Evolutionary conservation across 1,284 basidiomycete species (phyloP).

Genomic region (Malassezia japonica): DNA sequence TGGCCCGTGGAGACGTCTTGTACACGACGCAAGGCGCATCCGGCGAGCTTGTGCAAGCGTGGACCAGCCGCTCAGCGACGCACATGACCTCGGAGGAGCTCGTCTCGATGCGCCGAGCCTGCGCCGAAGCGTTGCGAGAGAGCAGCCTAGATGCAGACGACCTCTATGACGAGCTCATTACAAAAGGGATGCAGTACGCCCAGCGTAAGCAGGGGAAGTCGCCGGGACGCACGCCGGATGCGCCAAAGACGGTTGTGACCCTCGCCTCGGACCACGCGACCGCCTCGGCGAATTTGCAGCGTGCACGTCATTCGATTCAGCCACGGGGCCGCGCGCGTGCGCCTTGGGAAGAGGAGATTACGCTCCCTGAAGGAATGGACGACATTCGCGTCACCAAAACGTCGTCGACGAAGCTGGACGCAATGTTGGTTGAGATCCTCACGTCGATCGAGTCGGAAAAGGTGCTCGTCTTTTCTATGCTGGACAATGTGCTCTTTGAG

Average conservation of each 20-base stretch:
- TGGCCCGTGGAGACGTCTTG: not conserved
- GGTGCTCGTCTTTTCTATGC: conserved; percentile 15
- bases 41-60: conserved; percentile 3
- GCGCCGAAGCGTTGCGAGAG: not conserved
- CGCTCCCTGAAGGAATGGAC: not conserved
- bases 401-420: conserved; percentile 14
- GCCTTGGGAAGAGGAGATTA: not conserved
- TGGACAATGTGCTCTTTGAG: conserved; percentile 15
- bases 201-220: conserved; percentile 1
- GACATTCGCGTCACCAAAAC: not conserved
- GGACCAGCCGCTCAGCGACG: not conserved
- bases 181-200: not conserved
- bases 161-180: conserved; percentile 15
- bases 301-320: not conserved
- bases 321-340: not conserved
- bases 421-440: conserved; percentile 8
- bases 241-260: not conserved
- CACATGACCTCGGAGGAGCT: conserved; percentile 12
- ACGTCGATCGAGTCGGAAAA: conserved; percentile 8
- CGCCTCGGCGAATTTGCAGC: not conserved
- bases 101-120: not conserved
- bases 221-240: not conserved
- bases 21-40: not conserved
- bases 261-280: not conserved
- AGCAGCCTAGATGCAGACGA: conserved; percentile 6